Evolutionary conservation across 371 early-diverging fungal species (phyloP), one percentile per base, ranked within the genome.

Genomic region (Mortierella sp.): DNA sequence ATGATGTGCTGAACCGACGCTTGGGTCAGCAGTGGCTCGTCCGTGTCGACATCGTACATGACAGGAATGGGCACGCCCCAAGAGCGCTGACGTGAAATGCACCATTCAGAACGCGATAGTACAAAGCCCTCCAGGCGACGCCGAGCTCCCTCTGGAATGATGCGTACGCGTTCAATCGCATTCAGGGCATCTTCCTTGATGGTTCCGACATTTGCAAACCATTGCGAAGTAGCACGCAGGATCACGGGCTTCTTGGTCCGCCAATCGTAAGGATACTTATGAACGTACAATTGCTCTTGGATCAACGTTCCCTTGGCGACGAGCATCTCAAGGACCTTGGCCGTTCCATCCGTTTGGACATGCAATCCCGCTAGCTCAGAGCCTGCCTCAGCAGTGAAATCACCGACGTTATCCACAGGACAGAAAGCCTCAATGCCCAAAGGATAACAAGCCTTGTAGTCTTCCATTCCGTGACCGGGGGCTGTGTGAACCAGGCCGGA

Each of bases 201-300:
- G 26, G 82, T 71, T 39, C 83, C 84, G 1, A 94, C 83, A 53
- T 93, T 89, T 14, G 92, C 94, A 87, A 89, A 97, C 97, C 97
- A 98, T 84, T 91, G 95, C 50, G 91, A 87, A 3, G 95, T 94
- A 5, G 95, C 89, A 43, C 93, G 87, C 21, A 87, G 85, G 70
- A 95, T 95, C 31, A 96, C 89, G 5, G 96, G 96, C 60, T 91
- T 83, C 78, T 96, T 95, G 52, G 93, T 93, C 23, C 96, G 87
- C 96, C 96, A 96, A 82, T 95, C 96, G 60, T 94, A 93, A 1
- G 96, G 96, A 64, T 95, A 96, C 60, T 90, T 91, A 79, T 96
- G 96, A 9, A 73, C 82, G 64, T 96, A 21, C 90, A 90, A 3
- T 90, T 93, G 55, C 90, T 94, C 95, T 91, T 93, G 47, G 87